Percentiles rank a stretch among this genome's conserved stretches.
These are phyloP conservation scores for Gryganskiella cystojenkinii DNA, from an alignment of 192 early-diverging fungal species.

Conservation along the genomic window DNA sequence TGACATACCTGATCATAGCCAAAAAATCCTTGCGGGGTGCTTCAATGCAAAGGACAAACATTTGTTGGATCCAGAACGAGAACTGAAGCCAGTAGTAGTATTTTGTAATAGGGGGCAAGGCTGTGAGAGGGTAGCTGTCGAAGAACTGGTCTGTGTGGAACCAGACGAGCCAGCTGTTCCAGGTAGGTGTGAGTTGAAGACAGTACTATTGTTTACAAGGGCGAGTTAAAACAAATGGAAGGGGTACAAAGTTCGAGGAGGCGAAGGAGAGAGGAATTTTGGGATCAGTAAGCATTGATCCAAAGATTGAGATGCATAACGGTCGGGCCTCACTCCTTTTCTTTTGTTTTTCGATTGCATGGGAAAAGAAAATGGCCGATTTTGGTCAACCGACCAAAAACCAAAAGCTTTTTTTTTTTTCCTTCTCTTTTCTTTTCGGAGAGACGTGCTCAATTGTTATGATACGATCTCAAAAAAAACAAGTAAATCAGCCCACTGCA, in stretches of 20 bases:
- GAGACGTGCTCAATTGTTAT: no score
- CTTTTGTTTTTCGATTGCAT: no score
- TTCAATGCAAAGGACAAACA: conserved; percentile 78
- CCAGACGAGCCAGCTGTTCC: conserved; percentile 61
- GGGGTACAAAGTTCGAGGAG: background rate
- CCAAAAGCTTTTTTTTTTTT: no score
- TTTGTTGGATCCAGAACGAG: conserved; percentile 83
- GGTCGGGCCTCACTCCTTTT: no score
- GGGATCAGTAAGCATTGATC: background rate
- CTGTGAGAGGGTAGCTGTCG: conserved; percentile 73
- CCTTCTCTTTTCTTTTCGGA: no score
- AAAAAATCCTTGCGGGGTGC: conserved; percentile 78
- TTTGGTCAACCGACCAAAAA: no score
- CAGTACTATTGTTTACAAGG: conserved; percentile 26
- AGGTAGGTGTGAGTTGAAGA: conserved; percentile 37
- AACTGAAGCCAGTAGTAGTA: conserved; percentile 80
- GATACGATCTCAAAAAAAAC: no score
- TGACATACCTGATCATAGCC: conserved; percentile 61
- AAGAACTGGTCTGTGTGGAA: conserved; percentile 75
- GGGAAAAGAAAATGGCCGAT: no score
- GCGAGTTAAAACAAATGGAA: background rate
- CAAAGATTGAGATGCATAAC: no score
- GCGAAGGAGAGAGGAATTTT: background rate
- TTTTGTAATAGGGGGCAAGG: conserved; percentile 69
- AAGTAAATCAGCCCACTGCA: background rate